phyloP scores from a whole-genome alignment of 148 eudicot genomes.

The Agrostemma githago region DNA sequence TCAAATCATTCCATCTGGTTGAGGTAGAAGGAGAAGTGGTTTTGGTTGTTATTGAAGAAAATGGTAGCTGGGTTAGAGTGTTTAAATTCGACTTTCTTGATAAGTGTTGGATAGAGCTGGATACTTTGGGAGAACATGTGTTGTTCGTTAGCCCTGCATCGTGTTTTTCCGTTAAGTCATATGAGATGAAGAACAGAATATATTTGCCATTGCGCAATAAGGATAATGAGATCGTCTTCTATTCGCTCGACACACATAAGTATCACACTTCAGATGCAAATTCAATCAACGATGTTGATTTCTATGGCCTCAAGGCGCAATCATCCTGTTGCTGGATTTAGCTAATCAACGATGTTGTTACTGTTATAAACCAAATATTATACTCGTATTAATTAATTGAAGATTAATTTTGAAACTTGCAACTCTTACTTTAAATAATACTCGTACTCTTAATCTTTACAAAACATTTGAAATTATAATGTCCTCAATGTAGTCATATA shows the following conservation, averaged over 20 bases:
- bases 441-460: too few species aligned
- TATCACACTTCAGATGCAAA: not conserved
- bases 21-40: not conserved
- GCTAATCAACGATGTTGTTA: too few species aligned
- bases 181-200: conserved; percentile 3
- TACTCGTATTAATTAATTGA: too few species aligned
- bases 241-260: not conserved
- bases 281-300: not conserved
- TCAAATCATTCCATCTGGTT: not conserved
- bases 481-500: too few species aligned
- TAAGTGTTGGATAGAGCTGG: not conserved
- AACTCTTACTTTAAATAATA: too few species aligned
- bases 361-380: too few species aligned
- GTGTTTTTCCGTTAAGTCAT: not conserved
- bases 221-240: not conserved
- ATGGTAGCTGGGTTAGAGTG: conserved; percentile 14
- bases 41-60: conserved; percentile 1
- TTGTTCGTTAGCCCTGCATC: not conserved
- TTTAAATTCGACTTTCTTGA: conserved; percentile 6
- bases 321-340: conserved; percentile 1
- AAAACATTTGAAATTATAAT: too few species aligned
- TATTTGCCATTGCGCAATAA: not conserved
- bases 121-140: conserved; percentile 7
- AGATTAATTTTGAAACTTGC: too few species aligned
- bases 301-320: not conserved